Conservation (phyloP, 495 filamentous ascomycete species). For the Penicillium antarcticum region DNA sequence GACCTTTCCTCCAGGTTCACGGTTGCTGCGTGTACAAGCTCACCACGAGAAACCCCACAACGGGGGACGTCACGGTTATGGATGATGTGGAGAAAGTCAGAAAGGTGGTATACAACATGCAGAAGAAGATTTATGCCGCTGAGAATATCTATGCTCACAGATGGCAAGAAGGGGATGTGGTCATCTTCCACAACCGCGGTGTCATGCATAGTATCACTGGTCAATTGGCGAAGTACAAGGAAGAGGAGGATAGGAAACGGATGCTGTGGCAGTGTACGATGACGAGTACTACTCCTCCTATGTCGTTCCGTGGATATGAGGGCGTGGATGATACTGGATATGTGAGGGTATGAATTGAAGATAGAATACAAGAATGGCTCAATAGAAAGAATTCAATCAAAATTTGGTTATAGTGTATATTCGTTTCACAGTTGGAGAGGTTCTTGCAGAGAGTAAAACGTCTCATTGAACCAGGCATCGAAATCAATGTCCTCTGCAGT, state of each 20-base stretch:
- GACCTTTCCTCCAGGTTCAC: constrained; percentile 11
- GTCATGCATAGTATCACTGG: constrained; percentile 16
- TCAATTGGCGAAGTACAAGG: constrained; percentile 8
- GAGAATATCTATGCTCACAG: constrained; percentile 14
- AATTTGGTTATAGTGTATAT: no score
- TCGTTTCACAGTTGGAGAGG: not conserved
- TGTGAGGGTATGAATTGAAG: not conserved
- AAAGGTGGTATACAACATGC: constrained; percentile 13
- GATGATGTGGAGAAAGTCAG: constrained; percentile 12
- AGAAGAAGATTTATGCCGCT: constrained; percentile 11
- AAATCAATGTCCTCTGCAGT: constrained; percentile 26
- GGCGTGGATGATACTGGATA: constrained; percentile 7
- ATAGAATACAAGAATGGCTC: not conserved
- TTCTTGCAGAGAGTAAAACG: constrained; percentile 21
- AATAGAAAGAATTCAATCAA: not conserved
- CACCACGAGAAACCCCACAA: constrained; percentile 8
- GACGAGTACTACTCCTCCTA: constrained; percentile 5
- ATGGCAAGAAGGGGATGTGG: constrained; percentile 12
- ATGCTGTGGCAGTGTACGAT: constrained; percentile 13
- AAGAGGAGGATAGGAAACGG: constrained; percentile 10
- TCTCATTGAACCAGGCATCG: constrained; percentile 28
- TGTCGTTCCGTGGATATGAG: constrained; percentile 8
- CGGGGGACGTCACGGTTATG: constrained; percentile 7
- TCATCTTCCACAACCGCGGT: constrained; percentile 16
- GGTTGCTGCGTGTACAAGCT: constrained; percentile 14